Conservation (phyloP, 176 grass and related monocot species). For the Dendrocalamus sinicus region DNA sequence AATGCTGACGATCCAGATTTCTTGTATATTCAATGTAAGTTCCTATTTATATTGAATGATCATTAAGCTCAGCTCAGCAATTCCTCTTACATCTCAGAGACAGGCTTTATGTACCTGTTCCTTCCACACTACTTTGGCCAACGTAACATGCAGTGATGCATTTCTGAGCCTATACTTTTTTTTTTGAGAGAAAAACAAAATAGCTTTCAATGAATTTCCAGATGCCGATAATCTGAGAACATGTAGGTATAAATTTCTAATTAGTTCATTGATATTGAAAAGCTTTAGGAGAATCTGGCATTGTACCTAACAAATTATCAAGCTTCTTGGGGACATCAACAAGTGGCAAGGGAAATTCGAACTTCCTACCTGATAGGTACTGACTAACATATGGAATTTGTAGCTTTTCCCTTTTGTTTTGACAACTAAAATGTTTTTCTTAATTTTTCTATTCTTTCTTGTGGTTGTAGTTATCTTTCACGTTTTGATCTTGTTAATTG, state of each 20-base stretch:
- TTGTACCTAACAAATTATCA: constrained; percentile 72
- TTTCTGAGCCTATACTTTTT: neutral
- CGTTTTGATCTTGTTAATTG: constrained; percentile 84
- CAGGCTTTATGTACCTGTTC: neutral
- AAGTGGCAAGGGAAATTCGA: constrained; percentile 39
- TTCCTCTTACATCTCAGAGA: constrained; percentile 1
- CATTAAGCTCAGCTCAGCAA: constrained; percentile 21
- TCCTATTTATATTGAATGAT: constrained; percentile 28
- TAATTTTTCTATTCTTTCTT: neutral
- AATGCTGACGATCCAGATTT: constrained; percentile 76
- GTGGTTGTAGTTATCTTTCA: constrained; percentile 69
- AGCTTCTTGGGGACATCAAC: constrained; percentile 44
- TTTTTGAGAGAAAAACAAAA: neutral
- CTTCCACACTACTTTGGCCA: neutral
- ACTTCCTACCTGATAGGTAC: constrained; percentile 88
- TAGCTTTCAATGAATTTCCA: constrained; percentile 24
- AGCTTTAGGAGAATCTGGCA: constrained; percentile 94
- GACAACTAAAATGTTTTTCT: constrained; percentile 9
- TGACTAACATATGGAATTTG: constrained; percentile 30
- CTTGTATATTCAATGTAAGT: constrained; percentile 96
- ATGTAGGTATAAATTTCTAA: neutral
- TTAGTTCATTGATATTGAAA: constrained; percentile 47
- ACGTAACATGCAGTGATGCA: neutral
- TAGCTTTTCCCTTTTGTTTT: constrained; percentile 22
- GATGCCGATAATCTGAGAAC: neutral